phyloP scores from a whole-genome alignment of 345 rosid genomes.

The Carallia pectinifolia region DNA sequence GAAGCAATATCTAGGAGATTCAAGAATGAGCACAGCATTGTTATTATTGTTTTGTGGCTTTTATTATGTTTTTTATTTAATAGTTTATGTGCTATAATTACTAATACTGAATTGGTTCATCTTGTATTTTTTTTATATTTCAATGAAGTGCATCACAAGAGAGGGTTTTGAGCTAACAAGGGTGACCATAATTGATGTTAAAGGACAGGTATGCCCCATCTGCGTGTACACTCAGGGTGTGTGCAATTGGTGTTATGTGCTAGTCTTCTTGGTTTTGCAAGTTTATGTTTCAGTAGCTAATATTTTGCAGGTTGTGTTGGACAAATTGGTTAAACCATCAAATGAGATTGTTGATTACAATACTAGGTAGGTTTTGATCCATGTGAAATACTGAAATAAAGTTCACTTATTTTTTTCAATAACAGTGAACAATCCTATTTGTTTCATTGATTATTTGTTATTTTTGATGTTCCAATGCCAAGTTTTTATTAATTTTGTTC shows the following conservation, averaged over 20 bases:
- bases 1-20: not conserved
- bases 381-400: not conserved
- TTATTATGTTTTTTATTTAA: too few species aligned
- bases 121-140: not conserved
- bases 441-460: too few species aligned
- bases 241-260: too few species aligned
- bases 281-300: too few species aligned
- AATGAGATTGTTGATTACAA: conserved; percentile 78
- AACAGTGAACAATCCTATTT: not conserved
- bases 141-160: conserved; percentile 64
- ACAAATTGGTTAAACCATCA: conserved; percentile 83
- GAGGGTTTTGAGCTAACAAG: conserved; percentile 93
- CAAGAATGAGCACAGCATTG: too few species aligned
- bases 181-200: conserved; percentile 73
- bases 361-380: conserved; percentile 56
- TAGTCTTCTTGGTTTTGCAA: too few species aligned
- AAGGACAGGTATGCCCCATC: conserved; percentile 63
- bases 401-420: not conserved
- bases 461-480: not conserved
- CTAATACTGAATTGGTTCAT: conserved; percentile 1
- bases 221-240: too few species aligned
- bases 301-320: conserved; percentile 67
- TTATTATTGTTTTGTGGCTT: too few species aligned
- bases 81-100: not conserved
- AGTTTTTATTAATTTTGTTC: not conserved